Evolutionary conservation across 2,329 filamentous ascomycete genomes (phyloP).

Genomic region (Cladosporium sphaerospermum): DNA sequence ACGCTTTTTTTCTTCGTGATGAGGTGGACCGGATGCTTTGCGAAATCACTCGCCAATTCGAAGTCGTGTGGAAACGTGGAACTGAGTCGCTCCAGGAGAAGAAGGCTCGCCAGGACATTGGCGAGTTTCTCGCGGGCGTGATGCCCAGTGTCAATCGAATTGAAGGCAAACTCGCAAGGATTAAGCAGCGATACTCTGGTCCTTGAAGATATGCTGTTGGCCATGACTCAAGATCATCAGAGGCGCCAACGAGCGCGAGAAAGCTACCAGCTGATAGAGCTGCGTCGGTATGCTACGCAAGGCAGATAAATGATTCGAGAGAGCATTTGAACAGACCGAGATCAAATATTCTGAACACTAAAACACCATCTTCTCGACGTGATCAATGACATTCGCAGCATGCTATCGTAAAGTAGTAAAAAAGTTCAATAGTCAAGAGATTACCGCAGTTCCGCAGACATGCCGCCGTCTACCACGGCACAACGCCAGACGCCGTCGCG

Average conservation of each 20-base stretch:
- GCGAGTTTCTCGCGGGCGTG: neutral
- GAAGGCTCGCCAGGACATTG: neutral
- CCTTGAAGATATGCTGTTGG: neutral
- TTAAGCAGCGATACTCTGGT: neutral
- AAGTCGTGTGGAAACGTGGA: neutral
- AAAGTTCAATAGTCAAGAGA: neutral
- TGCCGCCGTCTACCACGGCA: neutral
- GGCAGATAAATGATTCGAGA: neutral
- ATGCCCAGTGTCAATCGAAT: neutral
- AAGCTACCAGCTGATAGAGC: too few species aligned
- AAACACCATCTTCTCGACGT: neutral
- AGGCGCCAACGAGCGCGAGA: too few species aligned
- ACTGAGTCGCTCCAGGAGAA: neutral
- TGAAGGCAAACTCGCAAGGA: neutral
- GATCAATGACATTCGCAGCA: slow-evolving; percentile 11
- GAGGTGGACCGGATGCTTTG: neutral
- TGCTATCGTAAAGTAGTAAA: slow-evolving; percentile 10
- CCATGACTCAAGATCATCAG: too few species aligned
- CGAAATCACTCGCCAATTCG: neutral
- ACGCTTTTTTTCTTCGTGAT: neutral
- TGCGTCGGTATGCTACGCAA: too few species aligned
- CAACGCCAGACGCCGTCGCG: slow-evolving; percentile 11
- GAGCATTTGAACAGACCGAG: neutral
- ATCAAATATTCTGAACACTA: neutral
- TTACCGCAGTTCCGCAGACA: slow-evolving; percentile 7